Conservation (phyloP, 139 green algal species). For the Pseudopediastrum boryanum region DNA sequence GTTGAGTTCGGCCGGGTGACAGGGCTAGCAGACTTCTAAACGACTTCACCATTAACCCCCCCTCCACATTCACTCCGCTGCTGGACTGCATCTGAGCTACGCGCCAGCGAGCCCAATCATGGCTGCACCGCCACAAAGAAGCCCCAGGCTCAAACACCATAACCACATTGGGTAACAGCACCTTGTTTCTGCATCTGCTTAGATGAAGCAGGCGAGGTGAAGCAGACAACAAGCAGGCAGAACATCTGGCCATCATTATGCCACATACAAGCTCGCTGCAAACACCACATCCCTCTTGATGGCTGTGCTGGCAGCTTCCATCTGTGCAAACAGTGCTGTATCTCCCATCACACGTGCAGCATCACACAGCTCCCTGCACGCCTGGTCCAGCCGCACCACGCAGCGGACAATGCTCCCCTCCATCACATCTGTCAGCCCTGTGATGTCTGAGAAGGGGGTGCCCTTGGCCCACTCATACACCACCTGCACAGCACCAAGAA, state of each 20-base stretch:
- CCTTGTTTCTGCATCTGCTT: no score
- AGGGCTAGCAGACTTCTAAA: no score
- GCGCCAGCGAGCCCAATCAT: no score
- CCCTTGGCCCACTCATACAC: constrained; percentile 96
- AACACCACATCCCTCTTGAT: constrained; percentile 99
- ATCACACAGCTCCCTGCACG: constrained; percentile 63
- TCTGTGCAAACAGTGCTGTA: constrained; percentile 84
- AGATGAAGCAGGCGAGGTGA: no score
- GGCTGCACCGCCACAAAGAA: no score
- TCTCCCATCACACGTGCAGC: constrained; percentile 96
- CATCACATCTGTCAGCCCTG: constrained; percentile 84
- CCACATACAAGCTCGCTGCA: constrained; percentile 91
- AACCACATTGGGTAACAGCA: no score
- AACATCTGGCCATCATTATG: constrained; percentile 47
- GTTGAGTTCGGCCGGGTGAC: no score
- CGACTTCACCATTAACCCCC: no score
- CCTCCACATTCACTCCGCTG: no score
- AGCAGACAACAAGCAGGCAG: no score
- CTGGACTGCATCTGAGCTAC: no score
- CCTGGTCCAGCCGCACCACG: constrained; percentile 72
- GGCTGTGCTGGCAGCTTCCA: constrained; percentile 82
- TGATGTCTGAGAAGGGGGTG: constrained; percentile 90
- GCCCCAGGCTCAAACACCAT: no score
- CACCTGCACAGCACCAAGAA: constrained; percentile 62
- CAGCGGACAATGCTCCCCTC: constrained; percentile 95